A percentile compares a stretch with the other conserved stretches of the same genome.
These are phyloP conservation scores for Neonectria hederae DNA, from an alignment of 2,329 filamentous ascomycete species.

Conservation along the genomic window DNA sequence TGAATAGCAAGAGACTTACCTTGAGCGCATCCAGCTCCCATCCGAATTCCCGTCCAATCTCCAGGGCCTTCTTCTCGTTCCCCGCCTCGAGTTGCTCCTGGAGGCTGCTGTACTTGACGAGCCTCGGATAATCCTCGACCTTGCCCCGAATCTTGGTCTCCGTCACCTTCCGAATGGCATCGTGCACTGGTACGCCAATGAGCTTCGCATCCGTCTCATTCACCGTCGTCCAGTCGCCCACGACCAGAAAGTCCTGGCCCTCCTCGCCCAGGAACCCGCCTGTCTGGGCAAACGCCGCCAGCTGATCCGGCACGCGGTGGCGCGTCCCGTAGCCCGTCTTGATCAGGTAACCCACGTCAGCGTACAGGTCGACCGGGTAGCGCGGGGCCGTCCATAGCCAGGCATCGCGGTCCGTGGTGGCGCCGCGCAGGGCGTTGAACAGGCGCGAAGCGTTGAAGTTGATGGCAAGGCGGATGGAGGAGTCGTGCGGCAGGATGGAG, in stretches of 20 bases:
- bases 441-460: slow-evolving; percentile 48
- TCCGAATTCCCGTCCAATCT: slow-evolving; percentile 52
- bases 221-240: slow-evolving; percentile 60
- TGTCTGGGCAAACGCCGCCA: slow-evolving; percentile 52
- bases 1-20: slow-evolving; percentile 44
- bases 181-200: slow-evolving; percentile 50
- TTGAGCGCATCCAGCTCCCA: slow-evolving; percentile 63
- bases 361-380: slow-evolving; percentile 55
- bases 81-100: slow-evolving; percentile 50
- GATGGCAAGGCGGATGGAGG: slow-evolving; percentile 46
- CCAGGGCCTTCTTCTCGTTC: slow-evolving; percentile 49
- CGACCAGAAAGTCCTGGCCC: slow-evolving; percentile 56
- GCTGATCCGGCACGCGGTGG: slow-evolving; percentile 56
- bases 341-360: slow-evolving; percentile 61
- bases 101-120: slow-evolving; percentile 54
- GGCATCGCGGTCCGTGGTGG: slow-evolving; percentile 48
- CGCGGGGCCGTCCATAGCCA: slow-evolving; percentile 51
- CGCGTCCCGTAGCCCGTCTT: slow-evolving; percentile 67
- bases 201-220: slow-evolving; percentile 45
- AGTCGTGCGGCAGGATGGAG: slow-evolving; percentile 47
- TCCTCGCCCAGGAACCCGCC: slow-evolving; percentile 49
- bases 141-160: slow-evolving; percentile 44
- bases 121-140: slow-evolving; percentile 45
- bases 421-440: slow-evolving; percentile 43
- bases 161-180: slow-evolving; percentile 52